A percentile compares a stretch with the other conserved stretches of the same genome.
phyloP scores from a whole-genome alignment of 192 early-diverging fungal genomes.

The Rhizoclosmatium globosum region DNA sequence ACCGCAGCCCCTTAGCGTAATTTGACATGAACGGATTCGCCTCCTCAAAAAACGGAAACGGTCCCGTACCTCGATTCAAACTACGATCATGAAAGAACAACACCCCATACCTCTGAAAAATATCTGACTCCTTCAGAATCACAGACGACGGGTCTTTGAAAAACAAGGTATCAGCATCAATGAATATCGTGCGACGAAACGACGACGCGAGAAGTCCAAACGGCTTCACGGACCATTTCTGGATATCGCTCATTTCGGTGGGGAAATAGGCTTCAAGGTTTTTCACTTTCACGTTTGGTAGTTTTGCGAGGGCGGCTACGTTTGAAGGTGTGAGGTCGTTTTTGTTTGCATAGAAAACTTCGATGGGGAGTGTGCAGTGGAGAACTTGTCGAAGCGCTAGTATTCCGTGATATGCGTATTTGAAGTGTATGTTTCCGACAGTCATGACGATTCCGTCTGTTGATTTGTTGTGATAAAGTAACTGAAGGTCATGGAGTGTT shows the following conservation, averaged over 20 bases:
- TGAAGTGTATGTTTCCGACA: neutral
- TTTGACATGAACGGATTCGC: neutral
- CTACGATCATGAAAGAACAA: constrained; percentile 71
- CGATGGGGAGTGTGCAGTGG: constrained; percentile 61
- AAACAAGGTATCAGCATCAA: constrained; percentile 20
- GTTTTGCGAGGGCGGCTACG: neutral
- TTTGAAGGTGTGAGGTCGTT: neutral
- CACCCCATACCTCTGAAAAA: constrained; percentile 52
- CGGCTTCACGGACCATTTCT: constrained; percentile 10
- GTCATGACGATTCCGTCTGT: constrained; percentile 12
- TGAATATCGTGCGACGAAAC: constrained; percentile 5
- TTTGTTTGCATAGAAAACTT: constrained; percentile 57
- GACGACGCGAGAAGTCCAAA: constrained; percentile 9
- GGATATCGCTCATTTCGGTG: neutral
- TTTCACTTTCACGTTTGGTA: constrained; percentile 21
- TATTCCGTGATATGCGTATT: constrained; percentile 3
- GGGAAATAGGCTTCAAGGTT: constrained; percentile 42
- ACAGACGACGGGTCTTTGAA: neutral
- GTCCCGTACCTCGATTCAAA: neutral
- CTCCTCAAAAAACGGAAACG: neutral
- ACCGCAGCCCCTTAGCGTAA: neutral
- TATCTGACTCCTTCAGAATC: constrained; percentile 43
- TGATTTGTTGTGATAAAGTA: neutral
- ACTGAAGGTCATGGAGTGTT: neutral
- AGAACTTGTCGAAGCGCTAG: constrained; percentile 33